Conservation (phyloP, 2,329 filamentous ascomycete genomes). For the Fusarium sp. region DNA sequence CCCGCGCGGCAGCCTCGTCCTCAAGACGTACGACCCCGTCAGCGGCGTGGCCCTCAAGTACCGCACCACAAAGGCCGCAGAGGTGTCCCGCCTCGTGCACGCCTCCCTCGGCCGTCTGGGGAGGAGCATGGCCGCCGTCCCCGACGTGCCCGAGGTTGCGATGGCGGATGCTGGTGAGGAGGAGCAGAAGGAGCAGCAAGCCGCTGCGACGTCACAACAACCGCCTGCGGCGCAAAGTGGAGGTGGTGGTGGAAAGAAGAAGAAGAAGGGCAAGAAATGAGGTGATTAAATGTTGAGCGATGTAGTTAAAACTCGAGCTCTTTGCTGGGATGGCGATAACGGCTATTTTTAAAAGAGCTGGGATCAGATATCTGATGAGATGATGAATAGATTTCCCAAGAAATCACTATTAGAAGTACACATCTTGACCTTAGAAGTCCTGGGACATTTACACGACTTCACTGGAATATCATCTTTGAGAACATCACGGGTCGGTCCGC, state of each 20-base stretch:
- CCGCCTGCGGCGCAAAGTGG: constrained; percentile 45
- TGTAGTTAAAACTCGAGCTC: background rate
- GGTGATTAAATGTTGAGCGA: background rate
- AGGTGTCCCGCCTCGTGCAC: constrained; percentile 83
- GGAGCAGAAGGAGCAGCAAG: constrained; percentile 23
- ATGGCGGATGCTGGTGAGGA: constrained; percentile 55
- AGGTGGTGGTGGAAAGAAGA: constrained; percentile 68
- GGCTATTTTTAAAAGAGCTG: background rate
- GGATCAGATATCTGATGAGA: background rate
- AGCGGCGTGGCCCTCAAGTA: constrained; percentile 91
- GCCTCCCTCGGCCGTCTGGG: constrained; percentile 80
- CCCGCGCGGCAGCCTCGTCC: constrained; percentile 76
- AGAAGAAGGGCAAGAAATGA: constrained; percentile 65
- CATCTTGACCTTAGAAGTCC: background rate
- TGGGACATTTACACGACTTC: background rate
- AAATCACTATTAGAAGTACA: background rate
- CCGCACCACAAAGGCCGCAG: constrained; percentile 88
- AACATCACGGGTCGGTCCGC: background rate
- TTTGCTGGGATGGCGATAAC: background rate
- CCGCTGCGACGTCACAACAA: constrained; percentile 32
- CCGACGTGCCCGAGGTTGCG: constrained; percentile 55
- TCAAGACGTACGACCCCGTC: constrained; percentile 90
- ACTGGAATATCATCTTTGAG: background rate
- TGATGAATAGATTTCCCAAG: background rate
- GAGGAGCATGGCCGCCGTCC: constrained; percentile 72